These are phyloP conservation scores for Ascoidea tarda DNA, from an alignment of 805 yeast genomes.

Conservation along the genomic window DNA sequence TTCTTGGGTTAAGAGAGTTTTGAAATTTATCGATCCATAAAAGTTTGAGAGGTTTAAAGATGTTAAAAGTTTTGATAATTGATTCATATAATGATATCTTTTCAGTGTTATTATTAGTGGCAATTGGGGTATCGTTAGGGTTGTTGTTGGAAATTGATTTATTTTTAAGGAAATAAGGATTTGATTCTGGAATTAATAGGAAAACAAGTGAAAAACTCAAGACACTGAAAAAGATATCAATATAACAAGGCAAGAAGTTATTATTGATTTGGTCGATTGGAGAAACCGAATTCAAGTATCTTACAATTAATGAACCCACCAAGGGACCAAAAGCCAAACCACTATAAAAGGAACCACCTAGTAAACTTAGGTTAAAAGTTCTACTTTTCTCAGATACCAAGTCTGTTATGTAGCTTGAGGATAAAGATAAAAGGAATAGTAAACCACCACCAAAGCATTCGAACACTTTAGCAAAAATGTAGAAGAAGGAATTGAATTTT, in stretches of 20 bases:
- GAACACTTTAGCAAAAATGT: slow-evolving; percentile 30
- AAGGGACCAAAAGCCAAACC: slow-evolving; percentile 58
- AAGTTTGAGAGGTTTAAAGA: slow-evolving; percentile 34
- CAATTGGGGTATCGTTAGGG: not conserved
- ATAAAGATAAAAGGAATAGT: slow-evolving; percentile 37
- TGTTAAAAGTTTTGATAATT: slow-evolving; percentile 10
- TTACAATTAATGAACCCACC: slow-evolving; percentile 29
- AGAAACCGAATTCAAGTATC: not conserved
- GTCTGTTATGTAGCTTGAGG: slow-evolving; percentile 64
- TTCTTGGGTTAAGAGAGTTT: slow-evolving; percentile 25
- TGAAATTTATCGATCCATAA: slow-evolving; percentile 25
- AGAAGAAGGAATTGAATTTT: slow-evolving; percentile 15
- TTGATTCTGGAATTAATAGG: slow-evolving; percentile 44
- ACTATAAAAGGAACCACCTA: slow-evolving; percentile 41
- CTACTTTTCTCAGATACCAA: slow-evolving; percentile 50
- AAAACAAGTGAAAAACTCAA: slow-evolving; percentile 21
- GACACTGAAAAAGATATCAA: slow-evolving; percentile 16
- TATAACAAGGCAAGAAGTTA: slow-evolving; percentile 18
- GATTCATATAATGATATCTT: not conserved
- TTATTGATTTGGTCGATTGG: slow-evolving; percentile 12
- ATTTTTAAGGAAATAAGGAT: slow-evolving; percentile 22
- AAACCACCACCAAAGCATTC: slow-evolving; percentile 51
- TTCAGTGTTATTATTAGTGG: too few species aligned
- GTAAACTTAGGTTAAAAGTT: slow-evolving; percentile 41
- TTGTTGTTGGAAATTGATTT: not conserved